Base-by-base conservation (phyloP, 2,329 filamentous ascomycete genomes). In the Ophiosphaerella korrae region DNA sequence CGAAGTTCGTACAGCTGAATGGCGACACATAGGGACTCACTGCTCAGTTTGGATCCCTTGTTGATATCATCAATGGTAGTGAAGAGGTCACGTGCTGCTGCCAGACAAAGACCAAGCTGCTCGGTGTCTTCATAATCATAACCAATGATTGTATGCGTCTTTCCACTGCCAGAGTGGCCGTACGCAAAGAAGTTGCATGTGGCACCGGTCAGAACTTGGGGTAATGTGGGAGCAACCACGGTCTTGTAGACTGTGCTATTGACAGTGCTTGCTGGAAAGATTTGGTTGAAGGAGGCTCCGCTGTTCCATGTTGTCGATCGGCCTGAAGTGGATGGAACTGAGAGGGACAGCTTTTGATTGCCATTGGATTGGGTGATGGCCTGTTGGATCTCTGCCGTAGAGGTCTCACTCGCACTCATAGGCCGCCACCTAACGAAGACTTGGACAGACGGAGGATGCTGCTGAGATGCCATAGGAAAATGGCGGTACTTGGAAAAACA, bases 181-280 rank as follows among this genome's bases (percentile, higher is more conserved):
- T 78, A 78, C 8, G 75, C 76, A 50, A 77, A 77, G 59, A 76
- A 73, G 43, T 72, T 78, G 63, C 75, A 77, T 11, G 58, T 73
- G 12, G 60, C 61, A 3, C 75, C 75, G 9, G 58, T 42, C 24
- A 77, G 45, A 8, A 78, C 66, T 9, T 56, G 43, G 1, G 72
- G 65, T 0, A 78, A 44, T 0, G 62, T 63, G 3, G 75, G 72
- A 12, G 64, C 60, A 3, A 78, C 71, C 3, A 74, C 57, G 37
- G 47, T 45, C 11, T 60, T 44, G 51, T 63, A 71, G 3, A 66
- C 59, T 13, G 14, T 33, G 6, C 44, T 48, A 42, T 69, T 70
- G 45, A 34, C n/a, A 29, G 39, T 40, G 4, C 12, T 37, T 16
- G 8, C 18, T 5, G 37, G 12, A 24, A 58, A 57, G 14, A 57